phyloP scores from a whole-genome alignment of 2,329 filamentous ascomycete species.

The Diplodia intermedia region DNA sequence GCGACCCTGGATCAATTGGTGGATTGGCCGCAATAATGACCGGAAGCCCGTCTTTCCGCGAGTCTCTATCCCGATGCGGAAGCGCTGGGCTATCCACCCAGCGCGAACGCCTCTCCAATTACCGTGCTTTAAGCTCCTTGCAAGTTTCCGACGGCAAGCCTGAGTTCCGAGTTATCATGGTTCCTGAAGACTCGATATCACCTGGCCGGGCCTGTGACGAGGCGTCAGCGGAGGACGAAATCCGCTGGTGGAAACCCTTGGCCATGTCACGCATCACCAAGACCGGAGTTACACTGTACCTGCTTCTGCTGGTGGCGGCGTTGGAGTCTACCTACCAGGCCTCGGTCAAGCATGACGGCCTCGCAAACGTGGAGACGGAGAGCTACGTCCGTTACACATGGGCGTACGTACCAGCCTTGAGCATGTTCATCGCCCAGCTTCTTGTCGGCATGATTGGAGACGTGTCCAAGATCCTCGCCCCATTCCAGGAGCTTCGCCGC shows the following conservation, averaged over 20 bases:
- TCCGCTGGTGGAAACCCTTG: constrained; percentile 6
- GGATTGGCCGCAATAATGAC: not conserved
- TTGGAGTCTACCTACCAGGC: constrained; percentile 3
- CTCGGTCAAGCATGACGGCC: not conserved
- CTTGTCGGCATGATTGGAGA: constrained; percentile 5
- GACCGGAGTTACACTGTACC: not conserved
- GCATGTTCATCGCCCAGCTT: not conserved
- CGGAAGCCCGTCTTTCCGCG: not conserved
- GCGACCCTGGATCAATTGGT: constrained; percentile 3
- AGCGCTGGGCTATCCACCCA: not conserved
- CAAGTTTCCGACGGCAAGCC: not conserved
- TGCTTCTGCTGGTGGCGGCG: not conserved
- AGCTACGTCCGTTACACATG: constrained; percentile 10
- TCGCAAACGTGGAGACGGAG: not conserved
- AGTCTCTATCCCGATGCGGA: not conserved
- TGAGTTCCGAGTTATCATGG: not conserved
- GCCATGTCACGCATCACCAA: not conserved
- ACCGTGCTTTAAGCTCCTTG: not conserved
- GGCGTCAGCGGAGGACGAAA: not conserved
- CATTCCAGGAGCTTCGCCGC: not conserved
- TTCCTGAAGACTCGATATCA: not conserved
- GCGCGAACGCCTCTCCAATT: not conserved
- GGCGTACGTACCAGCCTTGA: not conserved
- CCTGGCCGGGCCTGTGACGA: not conserved
- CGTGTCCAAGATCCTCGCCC: not conserved